Evolutionary conservation across 192 early-diverging fungal genomes (phyloP), one percentile per base, ranked within the genome.

Genomic region (Chytriomyces hyalinus): DNA sequence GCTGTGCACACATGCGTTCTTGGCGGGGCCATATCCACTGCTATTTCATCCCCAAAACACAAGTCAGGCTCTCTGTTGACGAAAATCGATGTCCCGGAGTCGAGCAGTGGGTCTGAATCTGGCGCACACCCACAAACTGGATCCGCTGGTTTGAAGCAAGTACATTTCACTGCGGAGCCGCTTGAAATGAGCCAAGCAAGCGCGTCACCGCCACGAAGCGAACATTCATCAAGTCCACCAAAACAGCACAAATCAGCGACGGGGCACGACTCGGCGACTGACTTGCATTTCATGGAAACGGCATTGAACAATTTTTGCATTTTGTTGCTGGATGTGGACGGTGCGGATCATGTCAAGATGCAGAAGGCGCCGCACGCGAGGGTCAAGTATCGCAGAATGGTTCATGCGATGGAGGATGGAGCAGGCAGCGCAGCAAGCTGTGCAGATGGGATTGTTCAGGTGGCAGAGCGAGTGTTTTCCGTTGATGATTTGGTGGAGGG

Each of bases 281-380:
- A 17, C 28, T 13, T 50, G 11, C 36, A 72, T n/a, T 26, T 13
- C 13, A 61, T 65, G n/a, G 24, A n/a, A 26, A 13, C 66, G 10
- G 80, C 80, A 4, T 63, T 81, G 43, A 15, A 11, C 50, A 81
- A 81, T 67, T 81, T 81, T 63, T 68, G 67, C 47, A 66, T 81
- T 6, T 70, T 81, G 15, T 69, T 81, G 4, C 70, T 81, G 36
- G 80, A 81, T 20, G 80, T 81, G 24, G 80, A 81, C 63, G 80
- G 80, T 50, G 75, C 63, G 5, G 80, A 81, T 65, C 44, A 72
- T 28, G 44, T 81, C 10, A 20, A 70, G 36, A 76, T 81, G 67
- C 11, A 11, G 5, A 7, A 4, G 22, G 59, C 76, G 28, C 80
- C 80, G 48, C 80, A 81, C 49, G 67, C 67, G 48, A 53, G 73